A percentile compares a stretch with the other conserved stretches of the same genome.
phyloP scores from a whole-genome alignment of 257 asterid species.

The Jasminum sambac region DNA sequence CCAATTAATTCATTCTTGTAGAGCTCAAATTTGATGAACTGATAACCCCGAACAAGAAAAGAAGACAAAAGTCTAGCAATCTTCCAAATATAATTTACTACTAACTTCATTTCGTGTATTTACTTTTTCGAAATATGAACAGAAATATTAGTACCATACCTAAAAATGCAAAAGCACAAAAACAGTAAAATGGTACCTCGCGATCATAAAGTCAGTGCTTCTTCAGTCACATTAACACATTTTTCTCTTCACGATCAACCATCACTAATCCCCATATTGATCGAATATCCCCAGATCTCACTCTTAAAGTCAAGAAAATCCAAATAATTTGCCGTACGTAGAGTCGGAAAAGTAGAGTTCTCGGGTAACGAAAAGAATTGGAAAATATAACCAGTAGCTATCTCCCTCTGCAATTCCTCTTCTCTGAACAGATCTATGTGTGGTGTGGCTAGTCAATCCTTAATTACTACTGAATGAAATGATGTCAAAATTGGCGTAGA shows the following conservation, averaged over 20 bases:
- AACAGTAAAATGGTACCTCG: slow-evolving; percentile 34
- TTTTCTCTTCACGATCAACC: slow-evolving; percentile 6
- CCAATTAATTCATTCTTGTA: not conserved
- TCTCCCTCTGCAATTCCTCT: slow-evolving; percentile 19
- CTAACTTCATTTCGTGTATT: not conserved
- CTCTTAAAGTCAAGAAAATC: not conserved
- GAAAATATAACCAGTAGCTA: slow-evolving; percentile 29
- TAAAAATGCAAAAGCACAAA: slow-evolving; percentile 1
- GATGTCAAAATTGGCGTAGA: slow-evolving; percentile 29
- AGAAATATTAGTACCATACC: not conserved
- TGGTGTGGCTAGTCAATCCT: slow-evolving; percentile 13
- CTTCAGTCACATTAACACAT: slow-evolving; percentile 11
- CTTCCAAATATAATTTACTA: not conserved
- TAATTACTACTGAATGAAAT: not conserved
- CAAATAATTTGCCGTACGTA: not conserved
- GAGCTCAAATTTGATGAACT: not conserved
- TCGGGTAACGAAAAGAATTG: slow-evolving; percentile 20
- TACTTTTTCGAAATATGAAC: not conserved
- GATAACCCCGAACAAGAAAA: not conserved
- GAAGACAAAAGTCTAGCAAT: not conserved
- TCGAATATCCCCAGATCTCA: slow-evolving; percentile 31
- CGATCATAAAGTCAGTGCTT: slow-evolving; percentile 27
- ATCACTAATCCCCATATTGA: slow-evolving; percentile 9
- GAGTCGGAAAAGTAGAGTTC: not conserved
- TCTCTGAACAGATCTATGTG: not conserved